Conservation (phyloP, 805 yeast genomes). For the Starmerella potacharoeniae region DNA sequence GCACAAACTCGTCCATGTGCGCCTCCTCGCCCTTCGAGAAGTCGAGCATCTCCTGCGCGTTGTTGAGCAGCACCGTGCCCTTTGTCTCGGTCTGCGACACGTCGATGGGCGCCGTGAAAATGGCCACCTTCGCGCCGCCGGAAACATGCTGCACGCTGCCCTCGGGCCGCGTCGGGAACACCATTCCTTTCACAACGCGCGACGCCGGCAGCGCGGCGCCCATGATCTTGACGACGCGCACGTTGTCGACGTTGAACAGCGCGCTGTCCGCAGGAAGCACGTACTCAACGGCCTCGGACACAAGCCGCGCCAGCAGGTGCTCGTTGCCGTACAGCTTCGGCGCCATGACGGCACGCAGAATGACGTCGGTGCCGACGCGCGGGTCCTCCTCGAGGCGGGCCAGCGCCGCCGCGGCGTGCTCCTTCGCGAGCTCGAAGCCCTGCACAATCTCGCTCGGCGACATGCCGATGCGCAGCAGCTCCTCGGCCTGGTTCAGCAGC, state of each 20-base stretch:
- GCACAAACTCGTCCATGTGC: constrained; percentile 75
- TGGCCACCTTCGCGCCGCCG: constrained; percentile 70
- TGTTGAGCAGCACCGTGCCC: constrained; percentile 91
- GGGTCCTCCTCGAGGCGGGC: constrained; percentile 50
- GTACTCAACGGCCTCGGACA: constrained; percentile 71
- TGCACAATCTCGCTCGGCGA: constrained; percentile 86
- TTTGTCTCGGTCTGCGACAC: constrained; percentile 95
- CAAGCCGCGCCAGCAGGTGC: constrained; percentile 60
- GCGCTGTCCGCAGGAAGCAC: constrained; percentile 57
- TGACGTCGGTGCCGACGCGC: constrained; percentile 5
- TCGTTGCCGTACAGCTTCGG: constrained; percentile 91
- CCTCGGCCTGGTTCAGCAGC: constrained; percentile 73
- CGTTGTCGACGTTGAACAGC: constrained; percentile 76
- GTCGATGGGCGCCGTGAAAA: constrained; percentile 87
- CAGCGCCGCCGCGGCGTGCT: constrained; percentile 56
- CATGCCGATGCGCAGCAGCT: constrained; percentile 69
- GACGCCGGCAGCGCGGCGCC: constrained; percentile 69
- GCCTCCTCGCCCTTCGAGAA: constrained; percentile 94
- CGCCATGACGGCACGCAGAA: constrained; percentile 46
- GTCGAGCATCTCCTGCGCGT: constrained; percentile 93
- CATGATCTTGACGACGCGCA: constrained; percentile 94
- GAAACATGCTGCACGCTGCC: constrained; percentile 60
- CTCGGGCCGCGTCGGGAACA: constrained; percentile 95
- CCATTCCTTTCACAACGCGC: constrained; percentile 90
- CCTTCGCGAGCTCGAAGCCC: constrained; percentile 83